These are phyloP conservation scores for Mycosphaerella sp. DNA, from an alignment of 2,329 filamentous ascomycete species.

Conservation along the genomic window DNA sequence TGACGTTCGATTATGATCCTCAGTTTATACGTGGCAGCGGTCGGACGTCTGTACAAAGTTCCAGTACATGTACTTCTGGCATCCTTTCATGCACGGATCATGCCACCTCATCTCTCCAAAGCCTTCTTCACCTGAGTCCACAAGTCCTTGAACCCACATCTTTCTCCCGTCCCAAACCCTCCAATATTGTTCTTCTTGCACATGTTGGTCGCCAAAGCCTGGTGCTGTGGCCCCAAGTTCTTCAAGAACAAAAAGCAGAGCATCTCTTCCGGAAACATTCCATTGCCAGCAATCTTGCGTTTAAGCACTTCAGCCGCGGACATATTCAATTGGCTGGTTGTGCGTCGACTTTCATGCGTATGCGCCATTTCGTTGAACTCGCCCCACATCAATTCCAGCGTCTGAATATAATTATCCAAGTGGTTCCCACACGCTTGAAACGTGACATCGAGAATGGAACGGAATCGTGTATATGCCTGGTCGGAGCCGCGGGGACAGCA, in stretches of 20 bases:
- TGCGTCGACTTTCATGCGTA: constrained; percentile 14
- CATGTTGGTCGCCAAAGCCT: constrained; percentile 23
- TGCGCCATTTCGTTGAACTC: constrained; percentile 25
- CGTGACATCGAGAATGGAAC: constrained; percentile 24
- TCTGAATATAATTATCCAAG: constrained; percentile 26
- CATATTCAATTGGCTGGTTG: constrained; percentile 10
- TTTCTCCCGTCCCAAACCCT: constrained; percentile 30
- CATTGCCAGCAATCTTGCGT: constrained; percentile 11
- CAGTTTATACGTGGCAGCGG: too few relatives aligned
- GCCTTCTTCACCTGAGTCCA: constrained; percentile 23
- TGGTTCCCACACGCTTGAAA: constrained; percentile 20
- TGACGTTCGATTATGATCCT: too few relatives aligned
- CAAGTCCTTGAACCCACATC: constrained; percentile 27
- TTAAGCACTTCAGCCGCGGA: constrained; percentile 11
- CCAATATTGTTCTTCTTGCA: constrained; percentile 30
- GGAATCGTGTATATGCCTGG: constrained; percentile 25
- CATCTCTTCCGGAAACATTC: constrained; percentile 26
- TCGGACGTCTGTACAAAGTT: too few relatives aligned
- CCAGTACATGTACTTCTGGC: too few relatives aligned
- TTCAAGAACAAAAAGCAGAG: constrained; percentile 30
- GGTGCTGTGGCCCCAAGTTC: constrained; percentile 23
- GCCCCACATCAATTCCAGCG: constrained; percentile 24
- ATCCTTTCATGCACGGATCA: too few relatives aligned
- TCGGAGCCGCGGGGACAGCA: constrained; percentile 28
- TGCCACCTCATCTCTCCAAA: constrained; percentile 11